phyloP scores from a whole-genome alignment of 2,329 filamentous ascomycete species.

The Nemania diffusa region DNA sequence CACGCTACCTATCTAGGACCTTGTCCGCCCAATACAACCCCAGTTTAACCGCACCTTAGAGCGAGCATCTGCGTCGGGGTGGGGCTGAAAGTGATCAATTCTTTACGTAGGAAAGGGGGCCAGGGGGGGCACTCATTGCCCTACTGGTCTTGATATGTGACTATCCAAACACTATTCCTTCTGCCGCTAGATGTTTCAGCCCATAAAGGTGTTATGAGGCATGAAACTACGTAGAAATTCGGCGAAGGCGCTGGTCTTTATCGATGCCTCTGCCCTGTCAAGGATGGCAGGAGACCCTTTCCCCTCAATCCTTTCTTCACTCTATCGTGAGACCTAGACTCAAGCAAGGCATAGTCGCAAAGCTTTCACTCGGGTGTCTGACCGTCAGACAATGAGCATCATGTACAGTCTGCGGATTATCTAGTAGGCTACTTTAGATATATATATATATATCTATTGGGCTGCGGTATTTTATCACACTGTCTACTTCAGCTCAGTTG shows the following conservation, averaged over 20 bases:
- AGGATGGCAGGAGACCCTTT: neutral
- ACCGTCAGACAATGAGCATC: neutral
- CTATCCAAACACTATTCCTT: neutral
- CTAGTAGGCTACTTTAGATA: neutral
- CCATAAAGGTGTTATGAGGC: neutral
- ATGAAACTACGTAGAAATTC: slow-evolving; percentile 1
- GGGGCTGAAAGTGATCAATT: neutral
- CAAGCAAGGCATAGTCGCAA: neutral
- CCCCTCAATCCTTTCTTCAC: neutral
- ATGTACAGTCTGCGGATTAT: neutral
- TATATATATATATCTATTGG: slow-evolving; percentile 1
- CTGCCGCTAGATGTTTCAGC: neutral
- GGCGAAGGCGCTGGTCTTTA: neutral
- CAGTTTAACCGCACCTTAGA: neutral
- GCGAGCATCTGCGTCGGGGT: neutral
- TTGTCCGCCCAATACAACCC: neutral
- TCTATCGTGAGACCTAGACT: neutral
- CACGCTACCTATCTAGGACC: neutral
- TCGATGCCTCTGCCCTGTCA: neutral
- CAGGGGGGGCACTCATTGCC: neutral
- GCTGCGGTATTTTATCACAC: neutral
- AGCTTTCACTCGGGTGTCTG: neutral
- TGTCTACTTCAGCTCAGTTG: neutral
- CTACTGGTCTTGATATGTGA: neutral
- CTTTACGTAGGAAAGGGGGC: no score